Evolutionary conservation across 176 grass and related monocot species (phyloP), one percentile per base, ranked within the genome.

Genomic region (Chrysopogon serrulatus): DNA sequence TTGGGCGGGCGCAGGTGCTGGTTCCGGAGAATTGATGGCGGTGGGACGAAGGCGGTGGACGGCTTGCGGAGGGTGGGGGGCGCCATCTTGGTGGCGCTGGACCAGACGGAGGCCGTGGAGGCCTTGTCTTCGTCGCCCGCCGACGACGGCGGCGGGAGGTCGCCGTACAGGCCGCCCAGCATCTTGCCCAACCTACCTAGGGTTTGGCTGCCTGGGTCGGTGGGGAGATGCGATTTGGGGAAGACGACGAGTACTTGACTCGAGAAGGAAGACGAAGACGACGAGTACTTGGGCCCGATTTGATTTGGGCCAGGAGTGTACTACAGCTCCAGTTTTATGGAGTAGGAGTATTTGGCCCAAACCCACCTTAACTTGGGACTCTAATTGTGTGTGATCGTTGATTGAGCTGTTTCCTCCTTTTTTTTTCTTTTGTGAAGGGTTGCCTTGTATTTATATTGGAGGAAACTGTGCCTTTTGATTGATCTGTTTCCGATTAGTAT

Each of bases 61-160:
- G 91, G 89, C 79, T 99, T 99, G 28, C 96, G 93, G 86, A 96
- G 87, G 10, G 93, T 92, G 13, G 93, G 90, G 0, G 95, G 92
- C 24, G 95, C 95, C 92, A 95, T 98, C 83, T 98, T 98, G 87
- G 88, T 84, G 74, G 92, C 91, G 90, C 96, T 98, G 19, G 96
- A 99, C 96, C 93, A 99, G 21, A 92, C 85, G 64, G 92, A 73
- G 11, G 93, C 91, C 74, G 88, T 93, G 24, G 77, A 61, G 65
- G 86, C 89, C 79, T 92, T 95, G 54, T 99, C 93, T 15, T 96
- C 96, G 44, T 95, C 96, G 69, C 85, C 89, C 48, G 93, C 59
- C 19, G 82, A 68, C 47, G 92, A 90, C 40, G 93, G 96, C 59
- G 96, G 96, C 64, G 96, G 96, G 41, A 99, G 96, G 84, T 99